Percentiles rank a stretch among this genome's conserved stretches.
Conservation (phyloP, 2,329 filamentous ascomycete species). For the Rhynchosporium secalis region DNA sequence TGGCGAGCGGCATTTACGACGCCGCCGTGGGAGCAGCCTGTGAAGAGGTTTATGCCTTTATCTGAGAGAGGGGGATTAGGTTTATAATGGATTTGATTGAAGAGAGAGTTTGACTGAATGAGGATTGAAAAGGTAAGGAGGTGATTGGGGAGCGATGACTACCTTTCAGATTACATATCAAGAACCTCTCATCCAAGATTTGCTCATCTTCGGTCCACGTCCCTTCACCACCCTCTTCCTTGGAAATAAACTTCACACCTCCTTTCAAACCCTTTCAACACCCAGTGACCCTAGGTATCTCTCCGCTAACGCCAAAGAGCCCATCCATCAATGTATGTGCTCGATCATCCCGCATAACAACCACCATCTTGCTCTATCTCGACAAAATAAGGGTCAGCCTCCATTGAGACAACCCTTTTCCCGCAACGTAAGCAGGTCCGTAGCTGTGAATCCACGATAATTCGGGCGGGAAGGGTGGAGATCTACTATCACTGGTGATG, state of each 20-base stretch:
- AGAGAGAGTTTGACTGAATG: neutral
- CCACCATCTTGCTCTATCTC: too few species aligned
- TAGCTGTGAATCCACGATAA: slow-evolving; percentile 47
- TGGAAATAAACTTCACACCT: too few species aligned
- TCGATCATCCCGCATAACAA: too few species aligned
- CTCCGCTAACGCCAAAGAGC: too few species aligned
- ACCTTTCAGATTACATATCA: slow-evolving; percentile 56
- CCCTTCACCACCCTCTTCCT: slow-evolving; percentile 36
- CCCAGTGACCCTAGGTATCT: too few species aligned
- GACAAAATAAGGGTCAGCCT: too few species aligned
- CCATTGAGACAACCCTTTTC: too few species aligned
- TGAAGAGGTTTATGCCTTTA: slow-evolving; percentile 55
- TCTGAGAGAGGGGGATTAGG: slow-evolving; percentile 35
- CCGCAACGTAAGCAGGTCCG: slow-evolving; percentile 39
- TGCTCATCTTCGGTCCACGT: slow-evolving; percentile 50
- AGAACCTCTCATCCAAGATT: slow-evolving; percentile 53
- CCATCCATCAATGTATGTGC: too few species aligned
- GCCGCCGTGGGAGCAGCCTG: slow-evolving; percentile 56
- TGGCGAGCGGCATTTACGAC: slow-evolving; percentile 53
- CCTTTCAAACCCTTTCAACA: too few species aligned
- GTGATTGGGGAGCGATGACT: neutral
- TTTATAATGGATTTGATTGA: neutral
- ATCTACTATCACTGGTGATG: slow-evolving; percentile 44
- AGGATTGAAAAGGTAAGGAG: neutral
- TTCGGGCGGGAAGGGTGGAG: slow-evolving; percentile 54